phyloP scores from a whole-genome alignment of 2,329 filamentous ascomycete genomes.

The Fusarium continuum region DNA sequence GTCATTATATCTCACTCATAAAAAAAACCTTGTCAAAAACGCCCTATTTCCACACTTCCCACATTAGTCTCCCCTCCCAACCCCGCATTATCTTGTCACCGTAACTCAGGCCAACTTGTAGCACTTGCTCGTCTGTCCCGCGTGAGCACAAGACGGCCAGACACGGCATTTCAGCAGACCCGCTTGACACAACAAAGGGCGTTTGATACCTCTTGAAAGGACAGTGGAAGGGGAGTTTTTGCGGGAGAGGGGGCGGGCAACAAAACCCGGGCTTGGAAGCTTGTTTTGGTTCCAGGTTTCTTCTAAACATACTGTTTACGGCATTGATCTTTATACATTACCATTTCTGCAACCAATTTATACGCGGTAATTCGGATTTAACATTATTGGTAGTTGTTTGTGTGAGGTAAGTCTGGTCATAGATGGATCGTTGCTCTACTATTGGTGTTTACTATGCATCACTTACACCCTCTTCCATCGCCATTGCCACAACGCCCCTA shows the following conservation, averaged over 20 bases:
- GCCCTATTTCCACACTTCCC: constrained; percentile 29
- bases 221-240: neutral
- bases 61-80: constrained; percentile 16
- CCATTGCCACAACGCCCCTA: neutral
- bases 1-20: neutral
- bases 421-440: too few species aligned
- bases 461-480: neutral
- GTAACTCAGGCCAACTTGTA: constrained; percentile 5
- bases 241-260: constrained; percentile 13
- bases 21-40: constrained; percentile 35
- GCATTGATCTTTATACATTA: neutral
- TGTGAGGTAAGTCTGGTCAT: neutral
- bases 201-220: neutral
- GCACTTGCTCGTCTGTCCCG: neutral
- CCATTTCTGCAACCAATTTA: neutral
- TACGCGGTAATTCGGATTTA: neutral
- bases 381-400: neutral
- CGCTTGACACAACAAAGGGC: constrained; percentile 32
- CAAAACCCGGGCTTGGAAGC: constrained; percentile 28
- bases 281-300: constrained; percentile 13
- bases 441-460: too few species aligned
- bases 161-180: constrained; percentile 24
- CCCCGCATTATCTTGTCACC: constrained; percentile 27
- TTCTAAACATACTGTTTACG: neutral
- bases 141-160: constrained; percentile 33